A percentile compares a stretch with the other conserved stretches of the same genome.
Evolutionary conservation across 1,284 basidiomycete genomes (phyloP).

Genomic region (Takashimella koratensis): DNA sequence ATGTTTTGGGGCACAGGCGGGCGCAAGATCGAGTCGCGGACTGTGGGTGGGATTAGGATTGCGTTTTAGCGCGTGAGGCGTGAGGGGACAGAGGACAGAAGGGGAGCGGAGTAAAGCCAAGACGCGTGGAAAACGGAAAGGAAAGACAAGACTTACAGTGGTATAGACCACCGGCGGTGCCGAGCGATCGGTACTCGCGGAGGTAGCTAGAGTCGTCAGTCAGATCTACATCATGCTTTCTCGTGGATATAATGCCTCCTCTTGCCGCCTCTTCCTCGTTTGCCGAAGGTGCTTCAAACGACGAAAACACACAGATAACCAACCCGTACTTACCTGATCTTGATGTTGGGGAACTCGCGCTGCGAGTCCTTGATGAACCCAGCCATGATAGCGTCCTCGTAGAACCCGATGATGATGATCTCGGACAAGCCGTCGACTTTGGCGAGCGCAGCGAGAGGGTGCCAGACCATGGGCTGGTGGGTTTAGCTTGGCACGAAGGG

Average conservation of each 20-base stretch:
- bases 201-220: constrained; percentile 44
- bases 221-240: not conserved
- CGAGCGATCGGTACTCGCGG: constrained; percentile 53
- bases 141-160: constrained; percentile 33
- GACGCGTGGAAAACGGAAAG: not conserved
- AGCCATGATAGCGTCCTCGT: constrained; percentile 52
- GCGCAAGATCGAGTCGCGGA: constrained; percentile 54
- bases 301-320: no score
- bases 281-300: no score
- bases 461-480: constrained; percentile 54
- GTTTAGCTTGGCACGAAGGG: no score
- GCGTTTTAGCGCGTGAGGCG: no score
- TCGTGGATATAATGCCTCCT: no score
- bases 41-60: constrained; percentile 23
- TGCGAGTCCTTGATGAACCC: constrained; percentile 52
- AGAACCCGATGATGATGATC: constrained; percentile 54
- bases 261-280: no score
- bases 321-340: constrained; percentile 39
- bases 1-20: constrained; percentile 50
- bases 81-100: no score
- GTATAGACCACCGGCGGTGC: constrained; percentile 52
- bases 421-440: constrained; percentile 52
- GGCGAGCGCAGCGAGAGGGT: constrained; percentile 52
- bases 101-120: no score
- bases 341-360: constrained; percentile 53